Percentiles rank a stretch among this genome's conserved stretches.
Conservation (phyloP, 2,329 filamentous ascomycete genomes). For the Cytospora piceicola region DNA sequence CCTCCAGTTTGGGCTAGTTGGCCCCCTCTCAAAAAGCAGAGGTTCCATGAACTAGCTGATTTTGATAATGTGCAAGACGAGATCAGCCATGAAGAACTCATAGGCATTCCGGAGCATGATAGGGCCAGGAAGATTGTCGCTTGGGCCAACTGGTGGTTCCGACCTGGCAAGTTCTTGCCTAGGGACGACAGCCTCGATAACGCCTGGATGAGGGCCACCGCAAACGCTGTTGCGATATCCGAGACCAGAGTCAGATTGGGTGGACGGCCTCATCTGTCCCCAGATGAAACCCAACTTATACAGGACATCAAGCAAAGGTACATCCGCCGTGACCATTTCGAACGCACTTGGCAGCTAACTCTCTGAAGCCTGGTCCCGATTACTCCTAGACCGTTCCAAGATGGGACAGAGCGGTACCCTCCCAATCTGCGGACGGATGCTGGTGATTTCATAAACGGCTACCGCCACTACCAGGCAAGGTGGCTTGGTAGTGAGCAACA, state of each 20-base stretch:
- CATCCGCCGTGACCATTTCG: neutral
- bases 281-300: neutral
- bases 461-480: neutral
- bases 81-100: neutral
- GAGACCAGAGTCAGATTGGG: neutral
- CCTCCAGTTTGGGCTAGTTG: too few relatives aligned
- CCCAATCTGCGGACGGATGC: rapidly evolving
- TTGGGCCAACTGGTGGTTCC: conserved; percentile 2
- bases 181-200: neutral
- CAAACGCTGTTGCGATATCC: neutral
- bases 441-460: neutral
- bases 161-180: neutral
- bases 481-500: neutral
- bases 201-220: neutral
- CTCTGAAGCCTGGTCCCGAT: neutral
- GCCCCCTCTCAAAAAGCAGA: neutral
- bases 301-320: neutral
- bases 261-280: neutral
- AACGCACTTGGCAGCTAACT: neutral
- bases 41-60: neutral
- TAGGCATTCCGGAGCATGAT: neutral
- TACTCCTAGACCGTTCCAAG: neutral
- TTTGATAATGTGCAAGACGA: neutral
- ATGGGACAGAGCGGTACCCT: too few relatives aligned
- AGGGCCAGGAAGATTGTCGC: neutral